phyloP scores from a whole-genome alignment of 768 basidiomycete species.

The Leucosporidium scottii region DNA sequence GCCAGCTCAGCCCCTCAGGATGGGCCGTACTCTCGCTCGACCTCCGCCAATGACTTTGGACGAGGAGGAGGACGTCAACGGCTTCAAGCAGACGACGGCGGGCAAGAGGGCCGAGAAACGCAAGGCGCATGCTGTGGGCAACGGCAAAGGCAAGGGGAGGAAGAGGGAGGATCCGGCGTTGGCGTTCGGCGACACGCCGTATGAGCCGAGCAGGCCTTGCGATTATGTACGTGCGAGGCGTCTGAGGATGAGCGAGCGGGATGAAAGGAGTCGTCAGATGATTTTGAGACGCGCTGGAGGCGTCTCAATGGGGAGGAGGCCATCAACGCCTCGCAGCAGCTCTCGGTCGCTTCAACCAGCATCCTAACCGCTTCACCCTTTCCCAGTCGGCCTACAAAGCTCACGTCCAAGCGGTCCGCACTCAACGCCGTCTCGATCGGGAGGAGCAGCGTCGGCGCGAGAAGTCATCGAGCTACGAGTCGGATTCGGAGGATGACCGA shows the following conservation, averaged over 20 bases:
- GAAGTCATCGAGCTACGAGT: slow-evolving; percentile 26
- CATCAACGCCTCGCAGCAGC: background rate
- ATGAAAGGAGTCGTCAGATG: no score
- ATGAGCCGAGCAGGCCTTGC: slow-evolving; percentile 30
- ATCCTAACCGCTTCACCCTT: background rate
- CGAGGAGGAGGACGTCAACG: slow-evolving; percentile 28
- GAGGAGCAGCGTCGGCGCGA: slow-evolving; percentile 27
- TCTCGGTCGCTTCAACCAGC: background rate
- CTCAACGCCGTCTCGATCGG: slow-evolving; percentile 17
- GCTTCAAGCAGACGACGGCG: slow-evolving; percentile 12
- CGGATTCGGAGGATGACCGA: slow-evolving; percentile 18
- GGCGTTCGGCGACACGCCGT: slow-evolving; percentile 20
- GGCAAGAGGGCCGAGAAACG: slow-evolving; percentile 20
- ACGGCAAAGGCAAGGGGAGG: slow-evolving; percentile 21
- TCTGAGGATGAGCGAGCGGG: background rate
- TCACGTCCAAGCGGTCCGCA: slow-evolving; percentile 13
- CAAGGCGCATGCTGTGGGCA: slow-evolving; percentile 9
- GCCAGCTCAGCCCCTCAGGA: background rate
- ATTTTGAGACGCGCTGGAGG: no score
- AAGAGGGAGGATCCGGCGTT: slow-evolving; percentile 22
- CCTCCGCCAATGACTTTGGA: slow-evolving; percentile 27
- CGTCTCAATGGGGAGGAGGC: no score
- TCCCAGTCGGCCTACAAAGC: slow-evolving; percentile 29
- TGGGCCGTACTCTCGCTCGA: slow-evolving; percentile 8
- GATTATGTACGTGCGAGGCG: slow-evolving; percentile 26